A percentile compares a stretch with the other conserved stretches of the same genome.
phyloP scores from a whole-genome alignment of 805 yeast species.

The Wickerhamomyces tratensis region DNA sequence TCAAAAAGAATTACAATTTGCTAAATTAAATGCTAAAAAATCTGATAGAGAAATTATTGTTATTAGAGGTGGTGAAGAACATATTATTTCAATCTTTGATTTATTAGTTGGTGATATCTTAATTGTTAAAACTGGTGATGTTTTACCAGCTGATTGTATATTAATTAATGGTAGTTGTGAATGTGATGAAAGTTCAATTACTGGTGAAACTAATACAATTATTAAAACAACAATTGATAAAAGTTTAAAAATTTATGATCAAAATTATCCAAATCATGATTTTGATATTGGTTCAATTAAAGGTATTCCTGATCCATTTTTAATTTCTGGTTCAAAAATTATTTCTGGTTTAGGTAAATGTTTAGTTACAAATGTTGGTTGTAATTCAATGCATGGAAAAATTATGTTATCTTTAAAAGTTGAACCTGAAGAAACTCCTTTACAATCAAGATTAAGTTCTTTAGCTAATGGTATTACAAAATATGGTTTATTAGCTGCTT shows the following conservation, averaged over 20 bases:
- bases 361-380: slow-evolving; percentile 85
- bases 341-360: slow-evolving; percentile 82
- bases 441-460: slow-evolving; percentile 70
- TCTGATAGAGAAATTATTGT: slow-evolving; percentile 76
- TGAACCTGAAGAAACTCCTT: slow-evolving; percentile 80
- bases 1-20: slow-evolving; percentile 92
- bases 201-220: slow-evolving; percentile 89
- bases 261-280: slow-evolving; percentile 14
- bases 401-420: slow-evolving; percentile 73
- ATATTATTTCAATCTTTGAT: slow-evolving; percentile 60
- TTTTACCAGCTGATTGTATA: slow-evolving; percentile 82
- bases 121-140: slow-evolving; percentile 84
- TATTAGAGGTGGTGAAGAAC: slow-evolving; percentile 60
- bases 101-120: slow-evolving; percentile 82
- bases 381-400: slow-evolving; percentile 81
- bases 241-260: slow-evolving; percentile 22
- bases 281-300: slow-evolving; percentile 27
- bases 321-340: slow-evolving; percentile 87
- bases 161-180: slow-evolving; percentile 68
- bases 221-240: slow-evolving; percentile 49
- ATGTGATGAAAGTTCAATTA: slow-evolving; percentile 85
- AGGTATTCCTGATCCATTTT: slow-evolving; percentile 61
- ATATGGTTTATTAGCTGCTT: slow-evolving; percentile 82
- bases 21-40: slow-evolving; percentile 78
- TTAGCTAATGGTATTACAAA: slow-evolving; percentile 94